Evolutionary conservation across 805 yeast genomes (phyloP), one percentile per base, ranked within the genome.

Genomic region (Jamesozyma spencerorum): DNA sequence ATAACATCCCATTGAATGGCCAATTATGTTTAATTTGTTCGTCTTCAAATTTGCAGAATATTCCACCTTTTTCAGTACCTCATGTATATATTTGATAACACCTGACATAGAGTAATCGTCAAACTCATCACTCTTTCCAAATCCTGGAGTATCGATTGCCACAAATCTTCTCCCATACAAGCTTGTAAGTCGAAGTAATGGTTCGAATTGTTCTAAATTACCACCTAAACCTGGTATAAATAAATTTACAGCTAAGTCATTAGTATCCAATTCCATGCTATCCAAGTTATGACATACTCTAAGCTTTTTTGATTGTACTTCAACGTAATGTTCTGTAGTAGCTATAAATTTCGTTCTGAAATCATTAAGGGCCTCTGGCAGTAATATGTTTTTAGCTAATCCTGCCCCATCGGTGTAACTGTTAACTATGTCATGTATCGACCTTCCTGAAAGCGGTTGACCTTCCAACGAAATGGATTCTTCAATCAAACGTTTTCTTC

Each of bases 221-320:
- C 97, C 97, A 1, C 97, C 97, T 17, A 90, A 60, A 0, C 97
- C 97, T 64, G 87, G 97, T 15, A 88, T 55, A 42, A 86, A 74
- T 2, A 85, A 61, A 5, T 82, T 59, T 2, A 79, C 64, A 0
- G 94, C 26, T 1, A 36, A 38, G 22, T 31, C 18, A 5, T 27
- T 26, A 18, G 17, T 24, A 36, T 34, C 3, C 37, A 30, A 18
- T 33, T 40, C 17, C 13, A 34, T 7, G 38, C 15, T 5, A 30
- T 19, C 19, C 6, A 54, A 15, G 46, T 58, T 57, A 38, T 56
- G 56, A 34, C 60, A 53, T 1, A 47, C 39, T 18, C 57, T 47
- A 4, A 58, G 27, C n/a, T 42, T 44, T 2, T n/a, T 27, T n/a
- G 18, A 31, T 3, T 33, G 15, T 8, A 27, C 14, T 5, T 38